phyloP scores from a whole-genome alignment of 1,284 basidiomycete genomes.

The Malassezia pachydermatis region DNA sequence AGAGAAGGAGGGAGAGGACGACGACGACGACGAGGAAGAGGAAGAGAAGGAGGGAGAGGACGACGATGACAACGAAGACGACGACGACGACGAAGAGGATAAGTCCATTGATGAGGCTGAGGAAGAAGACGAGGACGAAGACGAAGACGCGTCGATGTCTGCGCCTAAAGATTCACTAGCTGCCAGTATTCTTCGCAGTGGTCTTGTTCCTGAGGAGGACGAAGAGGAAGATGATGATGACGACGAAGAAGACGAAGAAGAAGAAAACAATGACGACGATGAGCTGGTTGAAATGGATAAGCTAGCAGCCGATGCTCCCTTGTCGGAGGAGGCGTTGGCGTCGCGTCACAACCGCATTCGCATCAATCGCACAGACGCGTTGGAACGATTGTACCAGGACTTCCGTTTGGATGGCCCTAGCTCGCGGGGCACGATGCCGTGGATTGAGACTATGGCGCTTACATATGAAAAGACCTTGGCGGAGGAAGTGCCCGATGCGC shows the following conservation, averaged over 20 bases:
- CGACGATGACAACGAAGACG: conserved; percentile 28
- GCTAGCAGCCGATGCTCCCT: conserved; percentile 30
- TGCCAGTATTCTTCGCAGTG: conserved; percentile 37
- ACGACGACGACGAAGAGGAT: conserved; percentile 28
- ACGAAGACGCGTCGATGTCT: conserved; percentile 20
- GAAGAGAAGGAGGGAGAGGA: conserved; percentile 35
- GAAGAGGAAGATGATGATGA: conserved; percentile 27
- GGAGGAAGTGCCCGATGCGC: conserved; percentile 56
- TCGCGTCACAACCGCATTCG: conserved; percentile 35
- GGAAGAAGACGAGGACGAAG: conserved; percentile 15
- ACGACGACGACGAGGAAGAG: conserved; percentile 19
- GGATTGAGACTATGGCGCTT: conserved; percentile 44
- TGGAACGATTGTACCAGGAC: conserved; percentile 32
- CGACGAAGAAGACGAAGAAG: conserved; percentile 26
- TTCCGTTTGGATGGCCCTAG: conserved; percentile 31
- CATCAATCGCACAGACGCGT: conserved; percentile 38
- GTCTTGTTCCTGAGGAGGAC: conserved; percentile 25
- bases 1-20: conserved; percentile 15
- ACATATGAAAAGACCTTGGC: conserved; percentile 26
- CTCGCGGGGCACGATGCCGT: conserved; percentile 27
- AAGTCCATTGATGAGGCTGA: conserved; percentile 23
- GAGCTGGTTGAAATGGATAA: conserved; percentile 27
- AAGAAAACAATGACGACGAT: conserved; percentile 22
- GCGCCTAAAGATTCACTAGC: conserved; percentile 38
- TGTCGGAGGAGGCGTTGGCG: conserved; percentile 29